A percentile compares a stretch with the other conserved stretches of the same genome.
These are phyloP conservation scores for Antrodiella citrinella DNA, from an alignment of 768 basidiomycete genomes.

Conservation along the genomic window DNA sequence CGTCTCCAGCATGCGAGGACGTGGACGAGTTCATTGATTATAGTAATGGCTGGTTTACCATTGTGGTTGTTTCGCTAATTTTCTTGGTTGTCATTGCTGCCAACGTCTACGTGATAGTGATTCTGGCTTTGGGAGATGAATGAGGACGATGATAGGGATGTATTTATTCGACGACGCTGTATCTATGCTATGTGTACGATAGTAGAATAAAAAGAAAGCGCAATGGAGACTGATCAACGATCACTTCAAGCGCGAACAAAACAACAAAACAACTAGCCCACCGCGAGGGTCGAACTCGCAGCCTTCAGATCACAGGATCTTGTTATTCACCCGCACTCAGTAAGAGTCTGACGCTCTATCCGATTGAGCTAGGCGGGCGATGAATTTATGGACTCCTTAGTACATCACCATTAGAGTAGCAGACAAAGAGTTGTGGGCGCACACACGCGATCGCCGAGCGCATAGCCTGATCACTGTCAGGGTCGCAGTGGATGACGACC, in stretches of 20 bases:
- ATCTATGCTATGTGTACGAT: too few relatives aligned
- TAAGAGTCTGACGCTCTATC: conserved; percentile 56
- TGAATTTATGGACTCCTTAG: too few relatives aligned
- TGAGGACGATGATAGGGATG: too few relatives aligned
- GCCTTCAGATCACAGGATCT: conserved; percentile 39
- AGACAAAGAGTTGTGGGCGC: too few relatives aligned
- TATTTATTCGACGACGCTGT: too few relatives aligned
- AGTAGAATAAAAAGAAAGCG: too few relatives aligned
- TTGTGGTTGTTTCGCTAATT: conserved; percentile 41
- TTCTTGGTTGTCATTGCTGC: conserved; percentile 62
- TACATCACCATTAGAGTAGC: too few relatives aligned
- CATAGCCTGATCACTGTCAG: too few relatives aligned
- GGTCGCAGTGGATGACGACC: too few relatives aligned
- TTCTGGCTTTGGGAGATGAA: conserved; percentile 42
- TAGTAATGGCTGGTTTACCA: conserved; percentile 48
- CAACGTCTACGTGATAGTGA: conserved; percentile 67
- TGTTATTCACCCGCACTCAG: conserved; percentile 11
- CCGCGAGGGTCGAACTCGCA: conserved; percentile 61
- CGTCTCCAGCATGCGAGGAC: neutral
- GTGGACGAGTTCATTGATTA: conserved; percentile 41
- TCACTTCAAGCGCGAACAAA: neutral
- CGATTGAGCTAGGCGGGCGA: conserved; percentile 51
- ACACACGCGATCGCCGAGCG: too few relatives aligned
- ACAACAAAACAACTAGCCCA: conserved; percentile 33
- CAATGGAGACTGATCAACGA: too few relatives aligned